Evolutionary conservation across 2,329 filamentous ascomycete species (phyloP), one percentile per base, ranked within the genome.

Genomic region (Didymella arachidicola): DNA sequence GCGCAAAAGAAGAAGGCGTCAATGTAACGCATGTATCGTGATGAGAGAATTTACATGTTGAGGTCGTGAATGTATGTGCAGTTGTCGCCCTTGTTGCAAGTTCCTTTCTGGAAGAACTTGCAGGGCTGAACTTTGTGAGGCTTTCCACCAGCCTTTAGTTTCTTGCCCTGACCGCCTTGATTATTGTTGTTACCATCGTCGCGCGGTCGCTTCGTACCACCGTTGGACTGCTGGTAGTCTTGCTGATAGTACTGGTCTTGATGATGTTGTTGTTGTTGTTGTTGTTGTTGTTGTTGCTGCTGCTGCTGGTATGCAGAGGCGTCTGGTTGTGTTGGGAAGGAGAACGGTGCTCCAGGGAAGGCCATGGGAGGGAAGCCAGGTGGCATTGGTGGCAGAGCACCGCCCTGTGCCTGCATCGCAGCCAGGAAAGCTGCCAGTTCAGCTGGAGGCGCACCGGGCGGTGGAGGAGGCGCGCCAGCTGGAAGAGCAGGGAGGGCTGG

Each of bases 61-160:
- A 62, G 29, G 50, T 90, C 87, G 70, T 92, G 89, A 55, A 89
- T 83, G 74, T 89, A 92, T 2, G 89, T 91, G 78, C 89, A 92
- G 68, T 87, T 87, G 34, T 89, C 87, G 22, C 89, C 89, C 72
- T 91, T 88, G 7, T 85, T 86, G 77, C 89, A 92, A 71, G 87
- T 88, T 14, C 89, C 89, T 71, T 89, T 85, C 57, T 85, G 82
- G 81, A 82, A 92, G 74, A 91, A 92, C 19, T 83, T 84, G 74
- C 89, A 92, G 5, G 88, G 83, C 69, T 75, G 64, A 7, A 78
- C 72, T 53, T 77, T 78, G 63, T 77, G 74, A 8, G 75, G 74
- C 22, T 69, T 64, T n/a, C 70, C 62, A 25, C 61, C 60, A 16
- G 60, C 62, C 54, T 71, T 73, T 52, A 66, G 67, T 50, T 65